A percentile compares a stretch with the other conserved stretches of the same genome.
These are phyloP conservation scores for Melanogaster broomeanus DNA, from an alignment of 768 basidiomycete genomes.

Conservation along the genomic window DNA sequence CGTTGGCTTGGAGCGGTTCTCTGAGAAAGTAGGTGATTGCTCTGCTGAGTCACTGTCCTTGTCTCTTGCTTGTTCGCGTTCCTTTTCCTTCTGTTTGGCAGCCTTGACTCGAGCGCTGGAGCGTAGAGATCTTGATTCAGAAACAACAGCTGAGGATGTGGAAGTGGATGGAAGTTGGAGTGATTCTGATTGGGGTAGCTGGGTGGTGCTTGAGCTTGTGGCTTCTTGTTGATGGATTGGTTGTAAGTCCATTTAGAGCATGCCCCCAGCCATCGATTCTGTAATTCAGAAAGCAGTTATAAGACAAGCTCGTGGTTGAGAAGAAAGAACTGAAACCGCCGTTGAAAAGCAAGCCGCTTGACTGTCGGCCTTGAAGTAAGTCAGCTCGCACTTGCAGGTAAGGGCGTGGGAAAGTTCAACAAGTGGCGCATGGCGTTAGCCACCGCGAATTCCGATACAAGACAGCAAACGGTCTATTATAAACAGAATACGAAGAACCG, in stretches of 20 bases:
- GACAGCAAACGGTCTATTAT: not conserved
- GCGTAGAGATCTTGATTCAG: conserved; percentile 62
- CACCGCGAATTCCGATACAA: not conserved
- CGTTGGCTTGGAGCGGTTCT: conserved; percentile 42
- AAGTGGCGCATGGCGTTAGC: conserved; percentile 9
- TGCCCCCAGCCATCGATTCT: conserved; percentile 84
- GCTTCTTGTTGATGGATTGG: conserved; percentile 69
- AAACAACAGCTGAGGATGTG: conserved; percentile 32
- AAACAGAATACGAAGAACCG: not conserved
- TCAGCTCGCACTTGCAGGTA: conserved; percentile 12
- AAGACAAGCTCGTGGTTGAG: conserved; percentile 24
- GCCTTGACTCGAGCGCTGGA: conserved; percentile 77
- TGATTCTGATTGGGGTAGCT: conserved; percentile 44
- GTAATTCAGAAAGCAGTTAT: conserved; percentile 17
- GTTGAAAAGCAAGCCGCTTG: conserved; percentile 18
- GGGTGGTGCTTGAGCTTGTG: conserved; percentile 56
- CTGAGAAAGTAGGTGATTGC: conserved; percentile 40
- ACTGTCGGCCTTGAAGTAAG: conserved; percentile 20
- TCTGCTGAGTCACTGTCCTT: conserved; percentile 54
- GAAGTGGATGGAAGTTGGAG: conserved; percentile 37
- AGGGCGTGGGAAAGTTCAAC: conserved; percentile 32
- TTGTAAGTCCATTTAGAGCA: conserved; percentile 92
- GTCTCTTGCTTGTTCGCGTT: conserved; percentile 53
- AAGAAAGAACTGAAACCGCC: conserved; percentile 22
- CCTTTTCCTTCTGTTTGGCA: conserved; percentile 66